Percentiles rank a stretch among this genome's conserved stretches.
Evolutionary conservation across 2,329 filamentous ascomycete genomes (phyloP).

Genomic region (Claviceps monticola): DNA sequence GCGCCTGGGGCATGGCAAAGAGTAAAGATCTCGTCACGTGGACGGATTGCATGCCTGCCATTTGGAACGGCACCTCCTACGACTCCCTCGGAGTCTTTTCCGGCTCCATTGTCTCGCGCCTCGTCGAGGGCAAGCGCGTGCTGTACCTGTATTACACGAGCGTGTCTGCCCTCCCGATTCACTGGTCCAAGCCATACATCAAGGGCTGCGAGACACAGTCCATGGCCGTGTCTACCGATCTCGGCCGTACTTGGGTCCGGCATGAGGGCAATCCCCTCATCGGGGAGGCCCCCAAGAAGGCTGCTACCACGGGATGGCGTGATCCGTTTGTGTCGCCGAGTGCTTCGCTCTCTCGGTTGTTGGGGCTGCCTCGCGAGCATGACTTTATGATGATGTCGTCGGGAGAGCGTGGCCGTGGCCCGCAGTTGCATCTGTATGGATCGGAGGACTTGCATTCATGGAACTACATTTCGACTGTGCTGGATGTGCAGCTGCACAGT

Average conservation of each 20-base stretch:
- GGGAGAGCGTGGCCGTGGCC: slow-evolving; percentile 10
- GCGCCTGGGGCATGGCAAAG: slow-evolving; percentile 18
- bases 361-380: slow-evolving; percentile 7
- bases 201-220: slow-evolving; percentile 29
- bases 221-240: slow-evolving; percentile 26
- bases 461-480: slow-evolving; percentile 8
- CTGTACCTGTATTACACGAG: slow-evolving; percentile 28
- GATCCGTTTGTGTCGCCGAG: slow-evolving; percentile 14
- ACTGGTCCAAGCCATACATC: slow-evolving; percentile 29
- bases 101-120: slow-evolving; percentile 26
- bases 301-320: slow-evolving; percentile 13
- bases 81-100: slow-evolving; percentile 30
- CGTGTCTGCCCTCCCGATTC: slow-evolving; percentile 28
- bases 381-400: slow-evolving; percentile 29
- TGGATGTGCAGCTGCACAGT: slow-evolving; percentile 5
- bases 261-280: slow-evolving; percentile 11
- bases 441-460: slow-evolving; percentile 10
- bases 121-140: slow-evolving; percentile 20
- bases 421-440: slow-evolving; percentile 11
- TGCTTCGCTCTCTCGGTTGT: slow-evolving; percentile 9
- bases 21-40: slow-evolving; percentile 27
- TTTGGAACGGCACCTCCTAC: slow-evolving; percentile 18
- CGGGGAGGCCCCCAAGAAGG: slow-evolving; percentile 8
- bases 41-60: slow-evolving; percentile 8
- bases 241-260: slow-evolving; percentile 10